Percentiles rank a stretch among this genome's conserved stretches.
Evolutionary conservation across 2,329 filamentous ascomycete genomes (phyloP).

Genomic region (Penicillium sp.): DNA sequence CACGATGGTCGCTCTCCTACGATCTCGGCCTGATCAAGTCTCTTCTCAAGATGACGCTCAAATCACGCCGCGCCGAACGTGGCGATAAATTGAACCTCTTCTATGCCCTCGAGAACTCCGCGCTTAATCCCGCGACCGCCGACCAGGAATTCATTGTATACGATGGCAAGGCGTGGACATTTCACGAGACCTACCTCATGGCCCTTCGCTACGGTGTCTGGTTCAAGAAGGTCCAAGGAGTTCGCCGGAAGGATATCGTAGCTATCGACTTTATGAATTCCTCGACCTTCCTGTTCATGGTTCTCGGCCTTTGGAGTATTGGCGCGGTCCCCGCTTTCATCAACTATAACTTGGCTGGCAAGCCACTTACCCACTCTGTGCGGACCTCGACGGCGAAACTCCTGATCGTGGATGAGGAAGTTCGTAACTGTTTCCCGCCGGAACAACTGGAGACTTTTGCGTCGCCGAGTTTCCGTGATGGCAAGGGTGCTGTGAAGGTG

Average conservation of each 20-base stretch:
- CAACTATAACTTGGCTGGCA: slow-evolving; percentile 81
- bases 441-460: slow-evolving; percentile 51
- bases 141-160: slow-evolving; percentile 68
- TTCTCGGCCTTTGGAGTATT: slow-evolving; percentile 80
- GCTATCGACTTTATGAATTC: slow-evolving; percentile 83
- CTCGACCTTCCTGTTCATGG: slow-evolving; percentile 75
- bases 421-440: slow-evolving; percentile 58
- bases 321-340: slow-evolving; percentile 84
- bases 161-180: slow-evolving; percentile 72
- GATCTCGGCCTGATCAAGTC: slow-evolving; percentile 68
- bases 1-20: slow-evolving; percentile 69
- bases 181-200: slow-evolving; percentile 74
- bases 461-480: slow-evolving; percentile 48
- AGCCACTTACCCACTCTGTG: slow-evolving; percentile 76
- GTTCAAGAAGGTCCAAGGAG: slow-evolving; percentile 67
- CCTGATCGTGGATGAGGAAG: slow-evolving; percentile 72
- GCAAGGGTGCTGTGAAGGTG: slow-evolving; percentile 60
- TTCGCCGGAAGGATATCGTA: slow-evolving; percentile 76
- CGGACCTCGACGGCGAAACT: slow-evolving; percentile 69
- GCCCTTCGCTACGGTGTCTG: slow-evolving; percentile 76
- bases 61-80: slow-evolving; percentile 56
- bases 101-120: slow-evolving; percentile 74
- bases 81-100: slow-evolving; percentile 72
- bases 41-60: slow-evolving; percentile 55
- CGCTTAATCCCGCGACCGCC: slow-evolving; percentile 60